Base-by-base conservation (phyloP, 768 basidiomycete genomes). In the Pleurotus eryngii region DNA sequence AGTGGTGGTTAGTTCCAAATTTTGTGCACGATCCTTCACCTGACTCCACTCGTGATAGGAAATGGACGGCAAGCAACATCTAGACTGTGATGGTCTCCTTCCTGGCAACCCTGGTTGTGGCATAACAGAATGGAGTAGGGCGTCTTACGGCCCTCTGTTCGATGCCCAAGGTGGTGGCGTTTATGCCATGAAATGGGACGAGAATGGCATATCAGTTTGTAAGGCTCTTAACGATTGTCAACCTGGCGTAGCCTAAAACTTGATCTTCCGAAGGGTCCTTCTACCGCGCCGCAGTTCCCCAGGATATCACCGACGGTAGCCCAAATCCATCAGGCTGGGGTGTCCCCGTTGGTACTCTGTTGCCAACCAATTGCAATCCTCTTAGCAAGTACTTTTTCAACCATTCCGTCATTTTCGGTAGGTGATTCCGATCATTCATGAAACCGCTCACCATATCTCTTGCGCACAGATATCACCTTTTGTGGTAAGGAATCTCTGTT, bases 111-210 rank as follows among this genome's bases (percentile, higher is more conserved):
- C 85, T 45, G 92, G 93, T 5, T 94, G 93, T 62, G 86, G 86
- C 38, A 75, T 93, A 60, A 82, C 79, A 0, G 91, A 94, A 65
- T 85, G 84, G 83, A 93, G 90, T 64, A 77, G 79, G 18, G 86
- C 88, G 2, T 95, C 92, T 0, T 95, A 90, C 69, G 93, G 93
- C 0, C 85, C 87, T 38, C 81, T 80, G 53, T 94, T 94, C 66
- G 92, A 94, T 59, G 78, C 79, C 0, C 84, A 83, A 65, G 83
- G 87, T 8, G 93, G 93, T 4, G 93, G 93, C 3, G 85, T 92
- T 2, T 94, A 91, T 67, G 91, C 85, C 1, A 92, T 92, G 89
- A 87, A 89, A 63, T 95, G 93, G 93, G 89, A 93, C 65, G 81
- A 84, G 58, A 78, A 76, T 59, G 84, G 85, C 1, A 90, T 92